phyloP scores from a whole-genome alignment of 495 filamentous ascomycete species.

The Neohortaea acidophila region DNA sequence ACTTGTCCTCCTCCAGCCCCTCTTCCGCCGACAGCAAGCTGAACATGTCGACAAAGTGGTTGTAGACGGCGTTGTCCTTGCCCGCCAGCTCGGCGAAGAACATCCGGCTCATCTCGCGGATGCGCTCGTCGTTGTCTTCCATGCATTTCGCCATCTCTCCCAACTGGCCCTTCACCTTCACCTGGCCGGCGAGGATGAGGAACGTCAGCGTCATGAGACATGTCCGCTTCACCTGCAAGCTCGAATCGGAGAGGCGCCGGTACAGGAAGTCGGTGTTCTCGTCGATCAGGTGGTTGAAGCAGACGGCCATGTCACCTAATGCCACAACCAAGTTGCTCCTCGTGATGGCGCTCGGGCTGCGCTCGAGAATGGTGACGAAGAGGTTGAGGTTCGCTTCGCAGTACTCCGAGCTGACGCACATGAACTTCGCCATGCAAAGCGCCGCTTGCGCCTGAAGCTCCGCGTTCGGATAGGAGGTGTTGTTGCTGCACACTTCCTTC shows the following conservation, averaged over 20 bases:
- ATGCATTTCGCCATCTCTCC: slow-evolving; percentile 99
- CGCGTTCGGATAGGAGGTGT: slow-evolving; percentile 72
- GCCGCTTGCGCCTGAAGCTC: slow-evolving; percentile 85
- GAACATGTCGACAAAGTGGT: slow-evolving; percentile 99
- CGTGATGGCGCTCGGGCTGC: slow-evolving; percentile 74
- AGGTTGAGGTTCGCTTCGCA: slow-evolving; percentile 87
- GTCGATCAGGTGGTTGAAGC: slow-evolving; percentile 98
- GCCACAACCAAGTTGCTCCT: slow-evolving; percentile 94
- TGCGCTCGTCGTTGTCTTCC: slow-evolving; percentile 84
- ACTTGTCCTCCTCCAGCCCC: slow-evolving; percentile 64
- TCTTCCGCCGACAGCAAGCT: slow-evolving; percentile 71
- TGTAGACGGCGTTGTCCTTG: slow-evolving; percentile 98
- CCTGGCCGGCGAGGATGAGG: slow-evolving; percentile 89
- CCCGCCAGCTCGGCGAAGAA: slow-evolving; percentile 95
- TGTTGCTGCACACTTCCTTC: slow-evolving; percentile 85
- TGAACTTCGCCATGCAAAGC: slow-evolving; percentile 92
- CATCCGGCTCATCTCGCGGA: slow-evolving; percentile 87
- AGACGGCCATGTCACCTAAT: slow-evolving; percentile 96
- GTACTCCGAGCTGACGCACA: slow-evolving; percentile 74
- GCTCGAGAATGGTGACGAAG: slow-evolving; percentile 94
- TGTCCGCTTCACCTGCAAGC: slow-evolving; percentile 84
- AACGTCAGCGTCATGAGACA: slow-evolving; percentile 99
- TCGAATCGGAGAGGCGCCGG: slow-evolving; percentile 72
- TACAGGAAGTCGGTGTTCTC: slow-evolving; percentile 99
- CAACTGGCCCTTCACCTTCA: slow-evolving; percentile 99